Evolutionary conservation across 805 yeast genomes (phyloP), one percentile per base, ranked within the genome.

Genomic region (Metschnikowia matae): DNA sequence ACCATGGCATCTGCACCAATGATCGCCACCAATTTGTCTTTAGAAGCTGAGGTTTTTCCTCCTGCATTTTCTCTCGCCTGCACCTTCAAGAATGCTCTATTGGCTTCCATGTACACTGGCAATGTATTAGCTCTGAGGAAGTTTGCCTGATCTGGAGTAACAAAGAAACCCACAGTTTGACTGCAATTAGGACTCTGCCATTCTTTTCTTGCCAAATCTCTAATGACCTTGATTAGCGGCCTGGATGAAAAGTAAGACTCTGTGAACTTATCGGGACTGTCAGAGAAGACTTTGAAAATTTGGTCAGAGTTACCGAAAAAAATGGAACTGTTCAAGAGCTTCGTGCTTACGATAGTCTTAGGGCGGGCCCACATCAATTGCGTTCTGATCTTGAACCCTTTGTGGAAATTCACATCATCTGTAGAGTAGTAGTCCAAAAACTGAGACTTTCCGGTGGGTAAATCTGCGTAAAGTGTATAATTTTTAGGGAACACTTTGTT

Each of bases 361-460:
- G 97, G 96, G 64, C 83, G 83, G 65, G 86, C 81, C 98, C 98
- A 94, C 35, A 87, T 74, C 81, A 94, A 77, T 56, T 91, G 94
- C 41, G 94, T 85, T 69, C 98, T 81, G 47, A 92, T 72, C 54
- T 83, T 81, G 48, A 94, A 71, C 42, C 83, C 79, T 68, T 90
- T 88, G 50, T 83, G 81, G 54, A 80, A 76, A n/a, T 82, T 82
- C 15, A 89, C 86, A 41, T 82, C 81, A 42, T 83, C 84, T 42
- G 80, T 79, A 2, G 88, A 77, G 63, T 85, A 89, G 37, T 82
- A 67, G 64, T 92, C 98, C 55, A 92, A 71, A 35, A 92, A 71
- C 39, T 71, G 73, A 17, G 69, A 65, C 21, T 79, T 77, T 14
- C 76, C 75, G 42, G 66, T 69, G 4, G 66, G 61, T 38, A 65